These are phyloP conservation scores for Suillus sp. DNA, from an alignment of 768 basidiomycete species.

Conservation along the genomic window DNA sequence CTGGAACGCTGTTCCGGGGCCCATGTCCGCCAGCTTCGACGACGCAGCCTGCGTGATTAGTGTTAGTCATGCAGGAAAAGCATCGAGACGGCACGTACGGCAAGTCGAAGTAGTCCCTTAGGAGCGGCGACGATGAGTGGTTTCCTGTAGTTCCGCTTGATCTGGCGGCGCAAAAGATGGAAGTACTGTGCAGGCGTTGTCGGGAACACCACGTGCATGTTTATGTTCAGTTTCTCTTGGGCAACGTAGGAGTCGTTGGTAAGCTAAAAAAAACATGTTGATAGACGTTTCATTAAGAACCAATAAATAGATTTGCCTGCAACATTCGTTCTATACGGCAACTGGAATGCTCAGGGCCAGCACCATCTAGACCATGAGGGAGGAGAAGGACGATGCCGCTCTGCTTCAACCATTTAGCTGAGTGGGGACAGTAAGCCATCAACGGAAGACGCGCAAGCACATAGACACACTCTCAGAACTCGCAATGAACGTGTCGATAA, in stretches of 20 bases:
- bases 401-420: slow-evolving; percentile 93
- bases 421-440: too few species aligned
- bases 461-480: slow-evolving; percentile 76
- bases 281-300: neutral
- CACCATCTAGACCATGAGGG: slow-evolving; percentile 90
- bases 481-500: slow-evolving; percentile 87
- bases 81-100: slow-evolving; percentile 49
- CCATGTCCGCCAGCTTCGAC: slow-evolving; percentile 64
- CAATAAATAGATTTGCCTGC: slow-evolving; percentile 54
- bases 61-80: neutral
- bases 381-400: slow-evolving; percentile 85
- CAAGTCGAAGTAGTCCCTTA: slow-evolving; percentile 76
- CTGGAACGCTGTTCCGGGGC: slow-evolving; percentile 60
- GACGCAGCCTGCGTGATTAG: slow-evolving; percentile 61
- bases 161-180: slow-evolving; percentile 87
- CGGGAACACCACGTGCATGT: slow-evolving; percentile 84
- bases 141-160: slow-evolving; percentile 82
- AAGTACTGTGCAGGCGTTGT: slow-evolving; percentile 93
- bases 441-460: neutral
- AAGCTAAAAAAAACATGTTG: slow-evolving; percentile 46
- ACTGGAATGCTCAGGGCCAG: slow-evolving; percentile 92
- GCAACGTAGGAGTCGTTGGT: slow-evolving; percentile 66
- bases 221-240: slow-evolving; percentile 50
- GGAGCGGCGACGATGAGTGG: slow-evolving; percentile 85
- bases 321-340: slow-evolving; percentile 87